Base-by-base conservation (phyloP, 2,329 filamentous ascomycete genomes). In the Pseudofabraea citricarpa region DNA sequence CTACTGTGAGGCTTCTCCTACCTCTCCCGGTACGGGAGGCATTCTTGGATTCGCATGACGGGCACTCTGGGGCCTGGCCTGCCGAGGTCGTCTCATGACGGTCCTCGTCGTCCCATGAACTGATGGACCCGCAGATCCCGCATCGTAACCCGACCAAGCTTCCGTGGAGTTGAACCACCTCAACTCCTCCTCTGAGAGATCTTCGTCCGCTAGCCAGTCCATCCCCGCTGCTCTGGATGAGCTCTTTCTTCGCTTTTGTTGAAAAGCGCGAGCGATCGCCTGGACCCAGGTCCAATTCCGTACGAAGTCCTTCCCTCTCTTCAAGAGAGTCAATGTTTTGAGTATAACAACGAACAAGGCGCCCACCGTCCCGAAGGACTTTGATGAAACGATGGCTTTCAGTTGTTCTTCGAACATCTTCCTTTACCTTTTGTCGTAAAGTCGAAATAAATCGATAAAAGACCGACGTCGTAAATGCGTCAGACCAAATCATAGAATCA, bases 291-390 rank as follows among this genome's bases (percentile, higher is more conserved):
- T 69, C 65, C 7, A 87, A 68, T 42, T 81, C 74, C 0, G 81
- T 85, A 13, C 73, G 77, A 3, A 87, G 67, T 3, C 83, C 83
- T 33, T 85, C 81, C 44, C 83, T 80, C 55, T 82, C 79, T 57
- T 88, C 84, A 6, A 88, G 77, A 48, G 81, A 79, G 52, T 88
- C 83, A 51, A 88, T 87, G 50, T 87, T 88, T 53, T 88, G 83
- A 0, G 83, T 87, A 55, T 88, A 88, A 55, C 83, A 85, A 29
- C 83, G 70, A 23, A 86, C 80, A 5, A 88, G 69, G 50, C 84
- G 83, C 3, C 82, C 80, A 4, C 77, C 73, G 56, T 87, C 81
- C 35, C 81, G 73, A 5, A 88, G 68, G 24, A 80, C 75, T 33
- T 77, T 74, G 52, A 88, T 82, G 57, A 88, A 87, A 43, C 75